A percentile compares a stretch with the other conserved stretches of the same genome.
Conservation (phyloP, 2,329 filamentous ascomycete genomes). For the Pestalotiopsis fici region DNA sequence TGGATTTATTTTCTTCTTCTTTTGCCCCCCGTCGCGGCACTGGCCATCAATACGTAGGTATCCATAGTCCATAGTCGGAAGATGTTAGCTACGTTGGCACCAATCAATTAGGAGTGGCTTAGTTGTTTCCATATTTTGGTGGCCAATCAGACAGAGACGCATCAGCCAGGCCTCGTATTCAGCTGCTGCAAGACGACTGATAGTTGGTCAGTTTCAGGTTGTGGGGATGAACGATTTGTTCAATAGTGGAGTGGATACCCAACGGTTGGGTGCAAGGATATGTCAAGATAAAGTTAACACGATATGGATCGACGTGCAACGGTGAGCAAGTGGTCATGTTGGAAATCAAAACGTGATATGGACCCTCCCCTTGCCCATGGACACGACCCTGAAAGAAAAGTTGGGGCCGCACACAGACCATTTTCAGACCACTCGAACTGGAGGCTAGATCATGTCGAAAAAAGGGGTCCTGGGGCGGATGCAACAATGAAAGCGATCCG, state of each 20-base stretch:
- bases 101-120: background rate
- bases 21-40: background rate
- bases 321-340: background rate
- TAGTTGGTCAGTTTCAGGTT: background rate
- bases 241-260: background rate
- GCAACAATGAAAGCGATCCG: background rate
- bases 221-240: background rate
- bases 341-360: background rate
- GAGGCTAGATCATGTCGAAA: background rate
- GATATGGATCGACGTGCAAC: background rate
- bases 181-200: background rate
- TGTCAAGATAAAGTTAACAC: background rate
- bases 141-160: background rate
- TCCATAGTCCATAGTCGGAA: background rate
- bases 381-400: background rate
- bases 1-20: background rate
- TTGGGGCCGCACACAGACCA: background rate
- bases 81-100: background rate
- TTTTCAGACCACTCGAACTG: background rate
- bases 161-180: background rate
- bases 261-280: background rate
- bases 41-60: background rate
- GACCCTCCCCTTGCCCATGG: background rate
- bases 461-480: background rate
- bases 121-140: background rate